phyloP scores from a whole-genome alignment of 768 basidiomycete genomes.

The Termitomyces sp. region DNA sequence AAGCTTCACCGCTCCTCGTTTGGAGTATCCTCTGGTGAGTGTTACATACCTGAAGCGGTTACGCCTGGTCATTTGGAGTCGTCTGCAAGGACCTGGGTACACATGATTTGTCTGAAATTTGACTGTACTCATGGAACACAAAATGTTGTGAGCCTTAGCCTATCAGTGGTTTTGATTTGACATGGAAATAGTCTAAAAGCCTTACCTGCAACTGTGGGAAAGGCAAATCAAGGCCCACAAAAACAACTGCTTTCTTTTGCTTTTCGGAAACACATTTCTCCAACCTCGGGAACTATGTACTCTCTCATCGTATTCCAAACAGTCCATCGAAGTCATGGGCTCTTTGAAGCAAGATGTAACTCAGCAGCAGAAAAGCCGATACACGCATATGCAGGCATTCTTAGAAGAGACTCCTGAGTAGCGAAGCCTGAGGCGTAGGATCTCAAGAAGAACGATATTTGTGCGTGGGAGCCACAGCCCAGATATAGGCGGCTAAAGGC shows the following conservation, averaged over 20 bases:
- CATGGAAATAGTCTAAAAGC: neutral
- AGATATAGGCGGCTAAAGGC: neutral
- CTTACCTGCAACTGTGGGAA: neutral
- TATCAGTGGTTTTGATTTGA: neutral
- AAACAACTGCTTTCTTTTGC: too few species aligned
- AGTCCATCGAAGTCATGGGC: neutral
- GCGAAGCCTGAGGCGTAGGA: neutral
- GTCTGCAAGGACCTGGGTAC: too few species aligned
- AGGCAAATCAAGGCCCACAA: too few species aligned
- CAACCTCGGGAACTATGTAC: neutral
- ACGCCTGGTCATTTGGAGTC: neutral
- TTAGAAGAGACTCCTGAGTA: neutral
- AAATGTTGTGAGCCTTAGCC: neutral
- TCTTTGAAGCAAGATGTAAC: too few species aligned
- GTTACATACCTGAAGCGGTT: neutral
- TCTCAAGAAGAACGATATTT: neutral
- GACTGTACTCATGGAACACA: neutral
- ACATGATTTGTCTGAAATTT: neutral
- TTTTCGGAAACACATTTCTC: neutral
- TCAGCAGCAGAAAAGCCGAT: neutral
- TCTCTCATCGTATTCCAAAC: neutral
- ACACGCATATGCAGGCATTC: neutral
- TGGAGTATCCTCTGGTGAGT: neutral
- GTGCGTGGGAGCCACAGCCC: neutral
- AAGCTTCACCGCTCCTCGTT: neutral